A percentile compares a stretch with the other conserved stretches of the same genome.
Evolutionary conservation across 2,329 filamentous ascomycete genomes (phyloP).

Genomic region (Chrysosporium keratinophilum): DNA sequence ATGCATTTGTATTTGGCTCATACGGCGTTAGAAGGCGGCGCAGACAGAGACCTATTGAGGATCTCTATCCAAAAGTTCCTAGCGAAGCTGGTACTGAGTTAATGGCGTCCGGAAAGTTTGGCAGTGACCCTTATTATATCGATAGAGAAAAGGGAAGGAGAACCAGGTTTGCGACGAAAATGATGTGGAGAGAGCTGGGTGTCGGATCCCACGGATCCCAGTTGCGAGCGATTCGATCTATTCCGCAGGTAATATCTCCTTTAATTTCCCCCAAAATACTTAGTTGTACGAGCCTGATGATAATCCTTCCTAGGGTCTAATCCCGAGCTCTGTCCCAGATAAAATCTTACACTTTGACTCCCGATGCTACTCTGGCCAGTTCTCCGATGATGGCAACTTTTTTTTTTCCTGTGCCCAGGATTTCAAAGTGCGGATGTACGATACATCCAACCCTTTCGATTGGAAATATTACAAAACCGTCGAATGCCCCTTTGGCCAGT

Average conservation of each 20-base stretch:
- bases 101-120: conserved; percentile 76
- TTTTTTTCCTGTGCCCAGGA: conserved; percentile 90
- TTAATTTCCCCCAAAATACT: no score
- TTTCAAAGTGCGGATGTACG: conserved; percentile 92
- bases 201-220: conserved; percentile 49
- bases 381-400: conserved; percentile 94
- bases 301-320: conserved; percentile 48
- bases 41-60: conserved; percentile 34
- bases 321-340: conserved; percentile 68
- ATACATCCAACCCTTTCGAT: conserved; percentile 86
- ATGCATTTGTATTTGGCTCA: conserved; percentile 16
- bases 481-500: conserved; percentile 72
- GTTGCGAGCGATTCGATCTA: conserved; percentile 53
- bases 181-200: conserved; percentile 75
- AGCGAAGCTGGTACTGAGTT: conserved; percentile 64
- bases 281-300: not conserved
- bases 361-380: conserved; percentile 88
- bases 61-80: conserved; percentile 71
- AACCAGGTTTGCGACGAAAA: conserved; percentile 52
- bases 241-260: conserved; percentile 50
- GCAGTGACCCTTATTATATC: conserved; percentile 51
- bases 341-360: conserved; percentile 79
- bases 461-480: conserved; percentile 96
- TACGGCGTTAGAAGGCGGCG: conserved; percentile 35
- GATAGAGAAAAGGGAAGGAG: conserved; percentile 47